Conservation (phyloP, 2,329 filamentous ascomycete species). For the Sclerotinia borealis region DNA sequence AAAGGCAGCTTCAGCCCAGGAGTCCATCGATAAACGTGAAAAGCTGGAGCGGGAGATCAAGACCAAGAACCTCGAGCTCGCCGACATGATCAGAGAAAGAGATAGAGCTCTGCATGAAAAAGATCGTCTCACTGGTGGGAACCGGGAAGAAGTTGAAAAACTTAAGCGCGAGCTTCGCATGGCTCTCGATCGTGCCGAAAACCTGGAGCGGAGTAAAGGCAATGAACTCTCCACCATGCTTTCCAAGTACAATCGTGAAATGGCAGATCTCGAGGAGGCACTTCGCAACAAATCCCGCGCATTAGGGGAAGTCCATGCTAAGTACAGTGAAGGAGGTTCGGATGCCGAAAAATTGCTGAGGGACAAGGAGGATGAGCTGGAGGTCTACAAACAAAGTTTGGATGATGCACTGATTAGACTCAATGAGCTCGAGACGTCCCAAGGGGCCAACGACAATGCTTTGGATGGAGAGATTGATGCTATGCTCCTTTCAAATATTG, state of each 20-base stretch:
- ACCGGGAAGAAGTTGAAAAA: conserved; percentile 92
- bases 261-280: conserved; percentile 92
- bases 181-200: conserved; percentile 86
- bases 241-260: conserved; percentile 93
- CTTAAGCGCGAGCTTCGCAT: conserved; percentile 88
- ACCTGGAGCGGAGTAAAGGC: conserved; percentile 86
- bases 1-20: conserved; percentile 93
- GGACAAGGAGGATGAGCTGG: conserved; percentile 95
- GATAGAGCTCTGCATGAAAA: conserved; percentile 91
- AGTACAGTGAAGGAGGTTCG: conserved; percentile 71
- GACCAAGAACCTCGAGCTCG: conserved; percentile 97
- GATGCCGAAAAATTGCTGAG: conserved; percentile 81
- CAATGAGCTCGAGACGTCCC: conserved; percentile 74
- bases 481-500: conserved; percentile 76
- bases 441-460: conserved; percentile 69
- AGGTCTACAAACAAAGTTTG: conserved; percentile 97
- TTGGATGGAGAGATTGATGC: conserved; percentile 89
- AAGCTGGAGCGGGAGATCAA: conserved; percentile 97
- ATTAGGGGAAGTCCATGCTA: conserved; percentile 75
- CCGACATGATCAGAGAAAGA: conserved; percentile 96
- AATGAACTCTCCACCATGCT: conserved; percentile 93
- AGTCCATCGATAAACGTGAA: conserved; percentile 90
- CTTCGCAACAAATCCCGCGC: conserved; percentile 81
- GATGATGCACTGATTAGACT: conserved; percentile 91
- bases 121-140: conserved; percentile 76